These are phyloP conservation scores for Cladosporium sp. DNA, from an alignment of 2,329 filamentous ascomycete genomes.

Conservation along the genomic window DNA sequence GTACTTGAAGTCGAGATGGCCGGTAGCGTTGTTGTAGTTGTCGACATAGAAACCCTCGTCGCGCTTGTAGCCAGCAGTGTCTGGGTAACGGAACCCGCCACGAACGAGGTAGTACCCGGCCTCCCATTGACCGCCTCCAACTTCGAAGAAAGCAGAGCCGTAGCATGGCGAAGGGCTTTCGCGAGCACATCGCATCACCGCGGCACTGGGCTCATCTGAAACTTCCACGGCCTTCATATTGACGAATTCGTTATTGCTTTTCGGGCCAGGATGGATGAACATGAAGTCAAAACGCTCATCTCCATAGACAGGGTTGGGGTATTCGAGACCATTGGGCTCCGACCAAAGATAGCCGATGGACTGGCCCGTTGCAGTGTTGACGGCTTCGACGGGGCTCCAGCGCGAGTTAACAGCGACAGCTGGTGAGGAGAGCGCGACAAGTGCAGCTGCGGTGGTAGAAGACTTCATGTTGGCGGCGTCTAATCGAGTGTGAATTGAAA, in stretches of 20 bases:
- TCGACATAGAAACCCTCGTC: background rate
- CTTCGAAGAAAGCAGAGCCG: background rate
- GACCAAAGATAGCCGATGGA: background rate
- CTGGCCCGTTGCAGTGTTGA: background rate
- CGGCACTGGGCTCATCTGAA: background rate
- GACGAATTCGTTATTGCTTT: background rate
- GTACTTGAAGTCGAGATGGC: background rate
- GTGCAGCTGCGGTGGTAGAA: background rate
- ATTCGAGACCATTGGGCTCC: background rate
- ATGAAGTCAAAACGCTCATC: background rate
- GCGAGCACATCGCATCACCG: background rate
- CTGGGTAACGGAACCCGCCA: background rate
- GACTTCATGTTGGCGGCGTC: background rate
- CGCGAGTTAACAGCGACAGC: background rate
- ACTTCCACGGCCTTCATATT: background rate
- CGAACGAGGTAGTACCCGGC: background rate
- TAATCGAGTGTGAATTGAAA: background rate
- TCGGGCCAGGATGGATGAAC: background rate
- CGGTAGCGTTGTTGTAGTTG: constrained; percentile 5
- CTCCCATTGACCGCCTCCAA: constrained; percentile 4
- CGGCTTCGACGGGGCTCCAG: background rate
- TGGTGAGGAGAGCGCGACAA: background rate
- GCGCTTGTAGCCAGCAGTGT: background rate
- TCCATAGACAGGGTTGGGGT: background rate
- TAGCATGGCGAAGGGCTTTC: background rate